Conservation (phyloP, 495 filamentous ascomycete species). For the Penicillium malachiteum region DNA sequence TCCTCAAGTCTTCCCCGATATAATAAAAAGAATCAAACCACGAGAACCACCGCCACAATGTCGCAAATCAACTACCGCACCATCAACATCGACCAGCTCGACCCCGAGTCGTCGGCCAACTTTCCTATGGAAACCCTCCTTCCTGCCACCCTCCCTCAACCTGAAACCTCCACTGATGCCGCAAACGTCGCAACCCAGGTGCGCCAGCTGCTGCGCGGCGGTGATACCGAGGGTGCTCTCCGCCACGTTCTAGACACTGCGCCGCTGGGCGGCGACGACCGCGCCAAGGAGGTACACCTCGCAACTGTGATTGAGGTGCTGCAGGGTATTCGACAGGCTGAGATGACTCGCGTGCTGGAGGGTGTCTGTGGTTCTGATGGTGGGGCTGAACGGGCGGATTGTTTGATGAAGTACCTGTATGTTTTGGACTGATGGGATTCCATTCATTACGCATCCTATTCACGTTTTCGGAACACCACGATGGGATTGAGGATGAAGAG, state of each 20-base stretch:
- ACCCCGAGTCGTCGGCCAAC: slow-evolving; percentile 83
- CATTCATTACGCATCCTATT: slow-evolving; percentile 1
- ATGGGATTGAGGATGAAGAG: neutral
- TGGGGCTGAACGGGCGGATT: slow-evolving; percentile 63
- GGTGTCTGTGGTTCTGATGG: slow-evolving; percentile 69
- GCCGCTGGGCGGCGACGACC: slow-evolving; percentile 68
- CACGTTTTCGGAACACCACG: neutral
- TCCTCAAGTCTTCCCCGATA: neutral
- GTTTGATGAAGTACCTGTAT: slow-evolving; percentile 54
- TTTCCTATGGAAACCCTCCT: slow-evolving; percentile 80
- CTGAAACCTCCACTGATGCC: slow-evolving; percentile 67
- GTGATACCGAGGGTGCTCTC: slow-evolving; percentile 82
- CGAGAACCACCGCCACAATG: slow-evolving; percentile 40
- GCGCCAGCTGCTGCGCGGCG: slow-evolving; percentile 78
- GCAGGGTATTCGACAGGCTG: slow-evolving; percentile 83
- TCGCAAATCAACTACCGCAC: slow-evolving; percentile 76
- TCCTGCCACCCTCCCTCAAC: slow-evolving; percentile 59
- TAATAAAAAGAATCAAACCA: neutral
- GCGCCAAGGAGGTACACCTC: slow-evolving; percentile 81
- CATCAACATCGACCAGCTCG: slow-evolving; percentile 87
- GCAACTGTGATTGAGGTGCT: slow-evolving; percentile 82
- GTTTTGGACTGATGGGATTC: slow-evolving; percentile 13
- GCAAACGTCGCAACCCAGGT: slow-evolving; percentile 73
- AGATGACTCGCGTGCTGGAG: slow-evolving; percentile 82
- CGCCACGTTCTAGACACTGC: slow-evolving; percentile 73